A percentile compares a stretch with the other conserved stretches of the same genome.
These are phyloP conservation scores for Eustoma russellianum DNA, from an alignment of 257 asterid species.

Conservation along the genomic window DNA sequence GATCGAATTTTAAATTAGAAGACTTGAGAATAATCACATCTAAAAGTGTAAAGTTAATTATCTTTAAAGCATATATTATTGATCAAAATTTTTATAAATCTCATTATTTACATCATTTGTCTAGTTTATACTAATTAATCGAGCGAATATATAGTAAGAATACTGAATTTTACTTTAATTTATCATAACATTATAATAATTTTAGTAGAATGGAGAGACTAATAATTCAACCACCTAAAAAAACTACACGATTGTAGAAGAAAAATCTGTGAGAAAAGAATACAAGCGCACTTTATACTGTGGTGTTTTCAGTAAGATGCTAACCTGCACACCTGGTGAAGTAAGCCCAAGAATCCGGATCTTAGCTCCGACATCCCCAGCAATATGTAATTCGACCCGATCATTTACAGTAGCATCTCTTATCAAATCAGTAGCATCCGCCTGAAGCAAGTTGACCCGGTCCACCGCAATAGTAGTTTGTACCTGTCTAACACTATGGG, in stretches of 20 bases:
- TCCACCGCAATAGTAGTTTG: conserved; percentile 65
- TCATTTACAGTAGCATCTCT: conserved; percentile 70
- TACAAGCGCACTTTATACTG: not conserved
- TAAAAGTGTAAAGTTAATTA: no score
- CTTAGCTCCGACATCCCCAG: conserved; percentile 92
- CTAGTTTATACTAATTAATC: no score
- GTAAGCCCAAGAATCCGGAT: conserved; percentile 78
- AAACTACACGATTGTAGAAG: not conserved
- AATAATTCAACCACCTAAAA: no score
- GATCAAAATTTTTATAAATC: no score
- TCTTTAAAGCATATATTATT: no score
- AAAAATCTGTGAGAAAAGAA: not conserved
- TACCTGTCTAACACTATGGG: conserved; percentile 63
- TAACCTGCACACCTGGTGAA: conserved; percentile 95
- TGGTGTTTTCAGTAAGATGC: conserved; percentile 1
- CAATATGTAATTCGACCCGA: conserved; percentile 83
- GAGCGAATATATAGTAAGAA: no score
- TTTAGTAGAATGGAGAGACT: no score
- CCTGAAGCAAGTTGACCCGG: conserved; percentile 71
- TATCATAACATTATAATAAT: no score
- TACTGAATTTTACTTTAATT: no score
- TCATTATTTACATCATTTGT: no score
- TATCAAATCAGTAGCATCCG: conserved; percentile 73
- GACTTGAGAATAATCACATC: no score
- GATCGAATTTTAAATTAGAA: no score